A percentile compares a stretch with the other conserved stretches of the same genome.
These are phyloP conservation scores for Penicillium crystallinum DNA, from an alignment of 495 filamentous ascomycete genomes.

Conservation along the genomic window DNA sequence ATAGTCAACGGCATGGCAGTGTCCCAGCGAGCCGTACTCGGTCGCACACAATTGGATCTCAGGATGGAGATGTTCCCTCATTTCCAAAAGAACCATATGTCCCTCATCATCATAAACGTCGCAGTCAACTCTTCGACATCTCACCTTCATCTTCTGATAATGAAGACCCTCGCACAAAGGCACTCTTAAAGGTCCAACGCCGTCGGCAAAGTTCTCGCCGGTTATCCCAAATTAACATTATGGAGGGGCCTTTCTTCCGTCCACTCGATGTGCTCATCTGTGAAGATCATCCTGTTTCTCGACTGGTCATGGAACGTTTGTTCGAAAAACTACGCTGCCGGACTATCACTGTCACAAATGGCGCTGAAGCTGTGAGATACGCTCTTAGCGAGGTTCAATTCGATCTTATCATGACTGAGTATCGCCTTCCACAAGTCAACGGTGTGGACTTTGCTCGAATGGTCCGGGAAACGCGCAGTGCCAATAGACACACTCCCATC, in stretches of 20 bases:
- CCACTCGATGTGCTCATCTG: slow-evolving; percentile 93
- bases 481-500: slow-evolving; percentile 90
- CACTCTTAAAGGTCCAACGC: slow-evolving; percentile 86
- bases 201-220: slow-evolving; percentile 87
- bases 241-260: slow-evolving; percentile 79
- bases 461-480: slow-evolving; percentile 91
- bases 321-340: slow-evolving; percentile 92
- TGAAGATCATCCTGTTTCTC: slow-evolving; percentile 96
- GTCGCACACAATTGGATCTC: slow-evolving; percentile 90
- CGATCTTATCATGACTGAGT: slow-evolving; percentile 98
- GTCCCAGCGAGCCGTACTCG: slow-evolving; percentile 59
- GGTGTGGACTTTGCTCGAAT: slow-evolving; percentile 93
- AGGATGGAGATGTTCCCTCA: slow-evolving; percentile 66
- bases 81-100: slow-evolving; percentile 59
- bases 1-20: slow-evolving; percentile 42
- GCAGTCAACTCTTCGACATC: slow-evolving; percentile 92
- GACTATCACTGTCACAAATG: slow-evolving; percentile 85
- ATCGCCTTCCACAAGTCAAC: slow-evolving; percentile 87
- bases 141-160: slow-evolving; percentile 98
- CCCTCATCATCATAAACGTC: slow-evolving; percentile 76
- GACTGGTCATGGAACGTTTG: slow-evolving; percentile 93
- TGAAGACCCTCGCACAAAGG: slow-evolving; percentile 85
- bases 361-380: slow-evolving; percentile 83
- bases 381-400: slow-evolving; percentile 88
- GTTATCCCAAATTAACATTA: slow-evolving; percentile 79